phyloP scores from a whole-genome alignment of 2,329 filamentous ascomycete genomes.

The Exophiala aquamarina region DNA sequence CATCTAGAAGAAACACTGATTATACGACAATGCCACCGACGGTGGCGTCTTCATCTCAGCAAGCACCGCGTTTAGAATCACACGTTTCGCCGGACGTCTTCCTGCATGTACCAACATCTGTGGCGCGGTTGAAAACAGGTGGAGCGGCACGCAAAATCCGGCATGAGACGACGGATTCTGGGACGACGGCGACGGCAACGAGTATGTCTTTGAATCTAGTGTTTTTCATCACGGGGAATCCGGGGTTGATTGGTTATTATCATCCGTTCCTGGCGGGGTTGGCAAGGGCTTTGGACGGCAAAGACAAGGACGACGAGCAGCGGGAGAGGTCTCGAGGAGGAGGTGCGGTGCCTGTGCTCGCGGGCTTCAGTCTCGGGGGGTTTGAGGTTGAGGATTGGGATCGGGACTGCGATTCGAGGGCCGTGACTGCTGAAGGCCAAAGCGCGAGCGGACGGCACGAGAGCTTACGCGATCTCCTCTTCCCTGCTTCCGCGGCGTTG shows the following conservation, averaged over 20 bases:
- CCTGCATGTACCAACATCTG: slow-evolving; percentile 18
- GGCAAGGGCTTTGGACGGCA: slow-evolving; percentile 12
- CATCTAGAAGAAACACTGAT: too few relatives aligned
- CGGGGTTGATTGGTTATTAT: slow-evolving; percentile 52
- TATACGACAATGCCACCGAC: too few relatives aligned
- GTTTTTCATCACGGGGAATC: slow-evolving; percentile 53
- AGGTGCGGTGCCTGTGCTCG: slow-evolving; percentile 8
- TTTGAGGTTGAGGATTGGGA: slow-evolving; percentile 18
- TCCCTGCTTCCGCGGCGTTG: not conserved
- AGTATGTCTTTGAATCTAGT: slow-evolving; percentile 28
- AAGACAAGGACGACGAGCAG: not conserved
- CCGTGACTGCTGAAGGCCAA: not conserved
- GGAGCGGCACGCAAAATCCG: too few relatives aligned
- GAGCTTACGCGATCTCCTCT: not conserved
- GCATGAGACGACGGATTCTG: too few relatives aligned
- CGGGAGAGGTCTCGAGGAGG: not conserved
- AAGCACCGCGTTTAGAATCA: slow-evolving; percentile 5
- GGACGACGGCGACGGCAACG: too few relatives aligned
- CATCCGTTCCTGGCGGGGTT: slow-evolving; percentile 43
- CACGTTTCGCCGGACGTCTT: slow-evolving; percentile 16
- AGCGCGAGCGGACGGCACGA: too few relatives aligned
- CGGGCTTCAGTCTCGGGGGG: slow-evolving; percentile 24
- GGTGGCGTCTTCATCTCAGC: not conserved
- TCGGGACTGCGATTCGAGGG: too few relatives aligned
- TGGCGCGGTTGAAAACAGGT: too few relatives aligned